Evolutionary conservation across 2,329 filamentous ascomycete species (phyloP).

Genomic region (Talaromyces verruculosus): DNA sequence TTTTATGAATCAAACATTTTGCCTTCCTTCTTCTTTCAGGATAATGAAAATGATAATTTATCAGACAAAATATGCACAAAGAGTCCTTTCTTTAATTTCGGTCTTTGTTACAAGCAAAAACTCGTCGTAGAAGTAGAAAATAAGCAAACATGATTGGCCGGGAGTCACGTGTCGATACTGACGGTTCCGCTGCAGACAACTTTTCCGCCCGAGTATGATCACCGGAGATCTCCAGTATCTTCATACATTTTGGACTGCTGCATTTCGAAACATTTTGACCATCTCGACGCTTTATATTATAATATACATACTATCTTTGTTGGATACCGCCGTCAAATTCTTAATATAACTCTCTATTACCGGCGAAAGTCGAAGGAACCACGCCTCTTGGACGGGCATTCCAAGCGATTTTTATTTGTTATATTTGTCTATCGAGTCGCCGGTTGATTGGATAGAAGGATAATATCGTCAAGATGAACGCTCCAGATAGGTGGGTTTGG

Average conservation of each 20-base stretch:
- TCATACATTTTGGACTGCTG: background rate
- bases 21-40: background rate
- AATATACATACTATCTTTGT: background rate
- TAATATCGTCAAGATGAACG: conserved; percentile 19
- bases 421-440: background rate
- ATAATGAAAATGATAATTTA: conserved; percentile 1
- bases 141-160: conserved; percentile 5
- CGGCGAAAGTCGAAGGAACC: background rate
- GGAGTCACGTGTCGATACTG: conserved; percentile 13
- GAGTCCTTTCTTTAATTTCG: background rate
- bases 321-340: background rate
- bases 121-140: background rate
- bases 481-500: conserved; percentile 23
- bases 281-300: background rate
- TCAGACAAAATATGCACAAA: background rate
- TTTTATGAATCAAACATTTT: conserved; percentile 3
- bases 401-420: background rate
- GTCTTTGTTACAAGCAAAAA: background rate
- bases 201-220: background rate
- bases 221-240: background rate
- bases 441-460: conserved; percentile 3
- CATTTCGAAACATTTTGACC: background rate
- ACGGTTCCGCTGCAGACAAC: background rate
- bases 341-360: background rate
- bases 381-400: background rate